Percentiles rank a stretch among this genome's conserved stretches.
These are phyloP conservation scores for Penicillium riverlandense DNA, from an alignment of 495 filamentous ascomycete genomes.

Conservation along the genomic window DNA sequence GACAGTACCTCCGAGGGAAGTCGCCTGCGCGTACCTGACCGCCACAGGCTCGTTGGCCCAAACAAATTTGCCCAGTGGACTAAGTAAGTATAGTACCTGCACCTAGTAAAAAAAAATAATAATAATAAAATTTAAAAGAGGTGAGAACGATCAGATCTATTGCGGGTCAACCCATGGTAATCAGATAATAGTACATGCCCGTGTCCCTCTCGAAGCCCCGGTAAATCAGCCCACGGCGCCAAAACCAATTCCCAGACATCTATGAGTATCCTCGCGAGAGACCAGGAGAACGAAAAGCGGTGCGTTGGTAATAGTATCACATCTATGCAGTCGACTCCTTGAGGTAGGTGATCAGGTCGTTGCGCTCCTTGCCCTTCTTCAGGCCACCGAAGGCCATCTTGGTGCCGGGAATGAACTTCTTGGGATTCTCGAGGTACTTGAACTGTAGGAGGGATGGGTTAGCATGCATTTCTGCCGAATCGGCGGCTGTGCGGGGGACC, in stretches of 20 bases:
- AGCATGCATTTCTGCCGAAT: not conserved
- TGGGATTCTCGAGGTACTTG: slow-evolving; percentile 85
- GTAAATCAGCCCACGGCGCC: slow-evolving; percentile 20
- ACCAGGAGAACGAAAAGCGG: slow-evolving; percentile 14
- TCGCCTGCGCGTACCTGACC: slow-evolving; percentile 8
- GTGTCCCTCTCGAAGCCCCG: slow-evolving; percentile 16
- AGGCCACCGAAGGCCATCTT: slow-evolving; percentile 99
- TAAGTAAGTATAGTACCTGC: not conserved
- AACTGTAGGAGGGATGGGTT: slow-evolving; percentile 44
- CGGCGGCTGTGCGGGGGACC: slow-evolving; percentile 13
- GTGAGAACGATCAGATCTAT: slow-evolving; percentile 22
- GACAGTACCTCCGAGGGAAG: not conserved
- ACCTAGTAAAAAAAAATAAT: not conserved
- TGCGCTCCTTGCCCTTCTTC: slow-evolving; percentile 99
- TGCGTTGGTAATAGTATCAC: slow-evolving; percentile 10
- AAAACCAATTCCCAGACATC: slow-evolving; percentile 16
- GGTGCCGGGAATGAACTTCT: slow-evolving; percentile 97
- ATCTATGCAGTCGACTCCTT: slow-evolving; percentile 55
- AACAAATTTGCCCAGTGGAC: too few species aligned
- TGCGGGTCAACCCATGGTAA: slow-evolving; percentile 19
- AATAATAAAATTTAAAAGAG: not conserved
- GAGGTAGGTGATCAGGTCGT: slow-evolving; percentile 90
- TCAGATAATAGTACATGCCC: slow-evolving; percentile 38
- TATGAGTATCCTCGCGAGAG: slow-evolving; percentile 8
- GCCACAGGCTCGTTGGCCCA: slow-evolving; percentile 2